Conservation (phyloP, 768 basidiomycete species). For the Dioszegia hungarica region DNA sequence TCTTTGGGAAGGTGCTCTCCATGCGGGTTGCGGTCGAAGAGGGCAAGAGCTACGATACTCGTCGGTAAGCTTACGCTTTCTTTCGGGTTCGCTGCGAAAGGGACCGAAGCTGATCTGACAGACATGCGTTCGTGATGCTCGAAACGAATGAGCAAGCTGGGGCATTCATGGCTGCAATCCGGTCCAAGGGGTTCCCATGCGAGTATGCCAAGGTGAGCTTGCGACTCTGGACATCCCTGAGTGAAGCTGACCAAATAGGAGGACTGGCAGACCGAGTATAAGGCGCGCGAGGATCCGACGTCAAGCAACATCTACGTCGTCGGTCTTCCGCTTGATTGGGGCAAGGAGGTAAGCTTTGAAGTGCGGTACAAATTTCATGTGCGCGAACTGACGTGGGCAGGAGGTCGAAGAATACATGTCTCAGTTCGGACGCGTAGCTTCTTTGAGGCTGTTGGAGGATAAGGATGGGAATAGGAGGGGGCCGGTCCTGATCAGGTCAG, state of each 20-base stretch:
- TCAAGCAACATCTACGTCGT: constrained; percentile 35
- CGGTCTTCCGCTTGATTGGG: constrained; percentile 21
- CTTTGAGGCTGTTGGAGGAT: constrained; percentile 24
- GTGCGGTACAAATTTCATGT: neutral
- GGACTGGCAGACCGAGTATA: constrained; percentile 33
- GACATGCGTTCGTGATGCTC: constrained; percentile 36
- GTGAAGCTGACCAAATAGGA: constrained; percentile 18
- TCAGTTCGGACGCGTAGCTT: constrained; percentile 17
- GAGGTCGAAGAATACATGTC: constrained; percentile 4
- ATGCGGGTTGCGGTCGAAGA: constrained; percentile 5
- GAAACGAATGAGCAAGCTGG: constrained; percentile 21
- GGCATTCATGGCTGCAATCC: constrained; percentile 22
- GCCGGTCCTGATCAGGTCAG: constrained; percentile 28
- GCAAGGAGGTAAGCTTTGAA: constrained; percentile 17
- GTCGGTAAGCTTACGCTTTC: constrained; percentile 4
- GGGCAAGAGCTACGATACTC: neutral
- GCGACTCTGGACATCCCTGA: neutral
- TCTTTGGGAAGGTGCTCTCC: constrained; percentile 24
- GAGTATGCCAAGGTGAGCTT: constrained; percentile 33
- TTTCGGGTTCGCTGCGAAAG: neutral
- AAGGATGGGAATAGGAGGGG: constrained; percentile 24
- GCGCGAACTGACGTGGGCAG: neutral
- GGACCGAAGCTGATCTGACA: neutral
- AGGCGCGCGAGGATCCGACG: constrained; percentile 26
- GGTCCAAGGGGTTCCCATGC: constrained; percentile 12